Percentiles rank a stretch among this genome's conserved stretches.
These are phyloP conservation scores for Daldinia loculata DNA, from an alignment of 495 filamentous ascomycete species.

Conservation along the genomic window DNA sequence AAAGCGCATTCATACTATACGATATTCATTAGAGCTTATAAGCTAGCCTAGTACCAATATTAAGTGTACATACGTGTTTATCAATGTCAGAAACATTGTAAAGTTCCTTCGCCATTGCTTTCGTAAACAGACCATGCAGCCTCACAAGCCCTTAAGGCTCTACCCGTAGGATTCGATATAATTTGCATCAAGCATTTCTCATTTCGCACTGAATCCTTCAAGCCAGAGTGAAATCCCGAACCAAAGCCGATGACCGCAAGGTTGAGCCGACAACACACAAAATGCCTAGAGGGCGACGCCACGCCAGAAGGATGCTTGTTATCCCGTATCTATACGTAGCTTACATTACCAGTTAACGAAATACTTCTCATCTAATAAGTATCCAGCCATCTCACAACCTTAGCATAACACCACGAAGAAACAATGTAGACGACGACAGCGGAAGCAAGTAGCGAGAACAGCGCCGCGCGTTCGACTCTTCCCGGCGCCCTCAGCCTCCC, in stretches of 20 bases:
- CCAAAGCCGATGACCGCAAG: background rate
- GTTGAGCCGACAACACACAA: background rate
- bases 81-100: background rate
- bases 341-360: background rate
- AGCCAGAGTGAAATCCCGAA: background rate
- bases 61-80: slow-evolving; percentile 18
- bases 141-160: background rate
- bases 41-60: slow-evolving; percentile 16
- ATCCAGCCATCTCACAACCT: slow-evolving; percentile 7
- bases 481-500: slow-evolving; percentile 4
- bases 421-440: slow-evolving; percentile 12
- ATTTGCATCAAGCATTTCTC: background rate
- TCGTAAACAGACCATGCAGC: background rate
- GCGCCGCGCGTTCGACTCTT: slow-evolving; percentile 29
- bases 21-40: slow-evolving; percentile 4
- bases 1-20: slow-evolving; percentile 4
- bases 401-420: slow-evolving; percentile 31
- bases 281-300: background rate
- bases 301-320: background rate
- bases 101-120: background rate
- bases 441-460: slow-evolving; percentile 32
- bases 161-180: background rate
- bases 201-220: background rate
- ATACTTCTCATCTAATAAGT: background rate
- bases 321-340: background rate